A percentile compares a stretch with the other conserved stretches of the same genome.
Conservation (phyloP, 1,284 basidiomycete species). For the Naganishia sp. region DNA sequence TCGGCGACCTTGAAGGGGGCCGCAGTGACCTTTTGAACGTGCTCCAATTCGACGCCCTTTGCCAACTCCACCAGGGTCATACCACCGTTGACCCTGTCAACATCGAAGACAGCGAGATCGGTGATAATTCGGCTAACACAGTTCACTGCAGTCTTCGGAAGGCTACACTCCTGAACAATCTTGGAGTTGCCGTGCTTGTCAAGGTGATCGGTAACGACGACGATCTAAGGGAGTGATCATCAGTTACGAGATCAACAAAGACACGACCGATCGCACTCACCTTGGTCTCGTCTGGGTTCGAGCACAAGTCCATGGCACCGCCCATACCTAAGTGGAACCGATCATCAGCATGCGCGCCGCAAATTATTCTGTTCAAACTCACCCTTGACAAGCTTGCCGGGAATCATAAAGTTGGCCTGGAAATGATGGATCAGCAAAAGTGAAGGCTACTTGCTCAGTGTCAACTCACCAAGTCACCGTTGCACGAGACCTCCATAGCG, state of each 20-base stretch:
- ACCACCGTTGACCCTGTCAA: conserved; percentile 70
- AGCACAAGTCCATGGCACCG: conserved; percentile 93
- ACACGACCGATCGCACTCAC: conserved; percentile 33
- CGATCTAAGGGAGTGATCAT: conserved; percentile 43
- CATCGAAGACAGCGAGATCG: conserved; percentile 83
- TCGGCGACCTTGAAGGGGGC: conserved; percentile 66
- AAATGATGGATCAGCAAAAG: conserved; percentile 17
- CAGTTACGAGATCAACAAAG: background rate
- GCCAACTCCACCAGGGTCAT: conserved; percentile 79
- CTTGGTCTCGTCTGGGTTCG: conserved; percentile 79
- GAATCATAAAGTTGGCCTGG: conserved; percentile 92
- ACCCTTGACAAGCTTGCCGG: conserved; percentile 82
- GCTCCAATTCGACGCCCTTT: conserved; percentile 77
- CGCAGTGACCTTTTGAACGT: conserved; percentile 80
- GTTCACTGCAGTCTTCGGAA: conserved; percentile 83
- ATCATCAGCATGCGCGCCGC: background rate
- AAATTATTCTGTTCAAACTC: background rate
- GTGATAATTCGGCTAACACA: conserved; percentile 89
- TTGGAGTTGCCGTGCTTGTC: conserved; percentile 87
- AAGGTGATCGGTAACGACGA: conserved; percentile 84
- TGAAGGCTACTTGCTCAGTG: conserved; percentile 42
- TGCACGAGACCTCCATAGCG: conserved; percentile 88
- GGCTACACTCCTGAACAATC: conserved; percentile 75
- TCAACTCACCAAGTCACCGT: conserved; percentile 69
- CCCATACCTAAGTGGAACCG: conserved; percentile 64